phyloP scores from a whole-genome alignment of 768 basidiomycete genomes.

The Lactifluus piperatus region DNA sequence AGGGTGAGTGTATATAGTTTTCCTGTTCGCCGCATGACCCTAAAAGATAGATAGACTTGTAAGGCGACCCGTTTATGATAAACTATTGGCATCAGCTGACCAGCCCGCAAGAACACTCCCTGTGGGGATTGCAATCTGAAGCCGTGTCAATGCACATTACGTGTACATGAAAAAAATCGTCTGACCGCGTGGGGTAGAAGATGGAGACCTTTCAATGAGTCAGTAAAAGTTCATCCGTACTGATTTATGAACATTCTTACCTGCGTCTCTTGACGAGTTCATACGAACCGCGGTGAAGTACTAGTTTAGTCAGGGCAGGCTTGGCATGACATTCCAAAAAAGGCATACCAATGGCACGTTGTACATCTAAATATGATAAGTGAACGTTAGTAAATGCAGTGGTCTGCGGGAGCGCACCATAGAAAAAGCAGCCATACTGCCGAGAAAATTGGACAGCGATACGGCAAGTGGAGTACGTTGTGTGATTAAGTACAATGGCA shows the following conservation, averaged over 20 bases:
- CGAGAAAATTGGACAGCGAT: slow-evolving; percentile 70
- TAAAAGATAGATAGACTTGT: slow-evolving; percentile 24
- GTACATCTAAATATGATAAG: slow-evolving; percentile 48
- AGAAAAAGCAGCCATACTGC: slow-evolving; percentile 71
- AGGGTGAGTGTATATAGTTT: slow-evolving; percentile 75
- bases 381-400: slow-evolving; percentile 18
- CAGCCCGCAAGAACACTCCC: slow-evolving; percentile 89
- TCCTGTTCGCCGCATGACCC: slow-evolving; percentile 82
- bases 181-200: slow-evolving; percentile 84
- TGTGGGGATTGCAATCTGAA: slow-evolving; percentile 65
- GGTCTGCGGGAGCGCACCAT: slow-evolving; percentile 40
- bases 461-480: slow-evolving; percentile 77
- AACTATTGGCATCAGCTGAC: slow-evolving; percentile 32
- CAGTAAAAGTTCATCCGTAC: background rate
- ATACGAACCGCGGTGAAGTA: slow-evolving; percentile 81
- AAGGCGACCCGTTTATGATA: slow-evolving; percentile 3
- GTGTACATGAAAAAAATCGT: slow-evolving; percentile 17
- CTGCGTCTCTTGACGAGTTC: slow-evolving; percentile 58
- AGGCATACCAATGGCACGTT: slow-evolving; percentile 71
- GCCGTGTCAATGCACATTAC: slow-evolving; percentile 11
- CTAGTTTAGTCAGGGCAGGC: slow-evolving; percentile 28
- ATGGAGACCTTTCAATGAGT: slow-evolving; percentile 53
- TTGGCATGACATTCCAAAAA: slow-evolving; percentile 10
- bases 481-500: slow-evolving; percentile 75
- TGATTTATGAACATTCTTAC: slow-evolving; percentile 29